Evolutionary conservation across 1,284 basidiomycete species (phyloP).

Genomic region (Coniophora puteana): DNA sequence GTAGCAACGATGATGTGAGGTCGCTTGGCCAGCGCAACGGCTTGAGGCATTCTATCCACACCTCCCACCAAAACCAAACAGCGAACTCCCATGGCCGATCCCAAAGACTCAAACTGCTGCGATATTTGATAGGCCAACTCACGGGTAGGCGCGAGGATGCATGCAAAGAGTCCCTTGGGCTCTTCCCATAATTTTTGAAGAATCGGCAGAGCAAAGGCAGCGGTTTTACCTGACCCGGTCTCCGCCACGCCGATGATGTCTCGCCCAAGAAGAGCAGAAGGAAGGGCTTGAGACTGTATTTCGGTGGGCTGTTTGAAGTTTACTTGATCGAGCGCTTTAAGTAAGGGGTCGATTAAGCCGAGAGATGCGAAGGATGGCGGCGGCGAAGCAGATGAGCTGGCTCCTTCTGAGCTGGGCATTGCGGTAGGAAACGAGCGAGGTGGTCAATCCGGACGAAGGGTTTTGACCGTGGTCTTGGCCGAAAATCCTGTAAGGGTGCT

Average conservation of each 20-base stretch:
- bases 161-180: slow-evolving; percentile 91
- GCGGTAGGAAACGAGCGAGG: too few species aligned
- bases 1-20: slow-evolving; percentile 98
- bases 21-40: slow-evolving; percentile 89
- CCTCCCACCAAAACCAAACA: slow-evolving; percentile 94
- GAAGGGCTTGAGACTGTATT: slow-evolving; percentile 90
- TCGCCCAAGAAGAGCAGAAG: slow-evolving; percentile 84
- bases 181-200: slow-evolving; percentile 97
- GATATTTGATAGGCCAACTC: slow-evolving; percentile 99
- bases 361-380: slow-evolving; percentile 62
- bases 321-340: slow-evolving; percentile 82
- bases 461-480: too few species aligned
- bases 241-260: slow-evolving; percentile 98
- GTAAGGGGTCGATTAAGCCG: slow-evolving; percentile 87
- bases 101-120: slow-evolving; percentile 92
- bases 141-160: slow-evolving; percentile 93
- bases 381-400: slow-evolving; percentile 47
- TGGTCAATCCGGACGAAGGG: too few species aligned
- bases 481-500: too few species aligned
- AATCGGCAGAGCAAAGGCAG: slow-evolving; percentile 95
- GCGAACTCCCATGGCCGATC: slow-evolving; percentile 91
- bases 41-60: slow-evolving; percentile 91
- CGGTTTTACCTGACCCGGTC: slow-evolving; percentile 98
- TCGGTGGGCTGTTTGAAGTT: slow-evolving; percentile 88
- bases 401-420: slow-evolving; percentile 59